phyloP scores from a whole-genome alignment of 495 filamentous ascomycete species.

The Penicillium steckii region DNA sequence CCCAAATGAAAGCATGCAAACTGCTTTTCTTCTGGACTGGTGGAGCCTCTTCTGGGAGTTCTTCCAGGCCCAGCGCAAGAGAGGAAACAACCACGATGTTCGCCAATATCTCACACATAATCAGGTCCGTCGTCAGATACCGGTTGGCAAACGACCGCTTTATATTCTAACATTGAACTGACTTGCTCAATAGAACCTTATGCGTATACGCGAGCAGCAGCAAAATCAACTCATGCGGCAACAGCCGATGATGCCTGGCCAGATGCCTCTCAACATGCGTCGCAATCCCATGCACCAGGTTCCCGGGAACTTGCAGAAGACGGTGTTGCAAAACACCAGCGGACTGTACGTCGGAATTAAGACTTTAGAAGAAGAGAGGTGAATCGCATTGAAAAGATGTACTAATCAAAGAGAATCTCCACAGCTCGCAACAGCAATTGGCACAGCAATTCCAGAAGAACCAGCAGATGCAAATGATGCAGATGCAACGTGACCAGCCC shows the following conservation, averaged over 20 bases:
- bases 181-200: conserved; percentile 32
- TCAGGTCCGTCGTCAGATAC: conserved; percentile 57
- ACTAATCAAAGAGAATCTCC: background rate
- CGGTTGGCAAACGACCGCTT: background rate
- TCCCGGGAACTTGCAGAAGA: conserved; percentile 58
- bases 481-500: conserved; percentile 83
- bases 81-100: conserved; percentile 54
- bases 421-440: conserved; percentile 45
- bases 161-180: conserved; percentile 14
- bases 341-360: conserved; percentile 46
- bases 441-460: conserved; percentile 67
- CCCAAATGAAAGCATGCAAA: conserved; percentile 58
- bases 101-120: conserved; percentile 74
- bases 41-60: conserved; percentile 97
- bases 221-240: conserved; percentile 66
- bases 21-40: conserved; percentile 89
- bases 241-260: conserved; percentile 69
- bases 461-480: conserved; percentile 60
- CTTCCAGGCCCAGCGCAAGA: conserved; percentile 71
- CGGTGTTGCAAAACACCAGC: conserved; percentile 66
- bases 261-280: conserved; percentile 57
- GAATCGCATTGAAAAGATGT: background rate
- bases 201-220: conserved; percentile 50
- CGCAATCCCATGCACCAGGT: conserved; percentile 40
- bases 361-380: too few relatives aligned